Base-by-base conservation (phyloP, 2,329 filamentous ascomycete species). In the Xylariaceae sp. region DNA sequence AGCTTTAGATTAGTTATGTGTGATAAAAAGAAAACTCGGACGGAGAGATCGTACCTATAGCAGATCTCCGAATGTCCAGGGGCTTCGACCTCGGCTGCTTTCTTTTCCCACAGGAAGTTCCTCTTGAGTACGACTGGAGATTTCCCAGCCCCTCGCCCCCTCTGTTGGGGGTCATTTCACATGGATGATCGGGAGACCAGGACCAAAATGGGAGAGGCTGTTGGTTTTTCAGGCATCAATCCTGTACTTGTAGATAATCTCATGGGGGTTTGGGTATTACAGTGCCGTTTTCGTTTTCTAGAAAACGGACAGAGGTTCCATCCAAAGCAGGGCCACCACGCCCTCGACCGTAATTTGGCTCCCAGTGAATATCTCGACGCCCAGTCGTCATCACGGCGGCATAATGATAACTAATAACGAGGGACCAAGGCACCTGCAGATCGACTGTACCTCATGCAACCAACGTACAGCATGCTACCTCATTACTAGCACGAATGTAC, bases 221-320 rank as follows among this genome's bases (percentile, higher is more conserved):
- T 7, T 49, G 6, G 15, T 18, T 18, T 4, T 60, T 53, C 35
- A 52, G 55, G 49, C n/a, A 57, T 51, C 39, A 50, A 55, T 42
- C 35, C 13, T n/a, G 34, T 44, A 10, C 17, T 18, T 42, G 3
- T 42, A 13, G 17, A 10, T 42, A 5, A 45, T 52, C 44, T 37
- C 35, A 11, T 35, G 23, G 18, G 55, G 8, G 15, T 13, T n/a
- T 7, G 42, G 8, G 18, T 48, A 37, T 45, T 37, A 18, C 15
- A 15, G 13, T n/a, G 55, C 45, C 47, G 30, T 30, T 1, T 30
- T 35, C 47, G 37, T 9, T 53, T 17, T 6, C 23, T 9, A 17
- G 15, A 13, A 39, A 10, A 35, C 15, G 18, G 34, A 30, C 30
- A 52, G n/a, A 8, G 50, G 17, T 17, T 18, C n/a, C 39, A 10